phyloP scores from a whole-genome alignment of 192 early-diverging fungal species.

The Podila minutissima region DNA sequence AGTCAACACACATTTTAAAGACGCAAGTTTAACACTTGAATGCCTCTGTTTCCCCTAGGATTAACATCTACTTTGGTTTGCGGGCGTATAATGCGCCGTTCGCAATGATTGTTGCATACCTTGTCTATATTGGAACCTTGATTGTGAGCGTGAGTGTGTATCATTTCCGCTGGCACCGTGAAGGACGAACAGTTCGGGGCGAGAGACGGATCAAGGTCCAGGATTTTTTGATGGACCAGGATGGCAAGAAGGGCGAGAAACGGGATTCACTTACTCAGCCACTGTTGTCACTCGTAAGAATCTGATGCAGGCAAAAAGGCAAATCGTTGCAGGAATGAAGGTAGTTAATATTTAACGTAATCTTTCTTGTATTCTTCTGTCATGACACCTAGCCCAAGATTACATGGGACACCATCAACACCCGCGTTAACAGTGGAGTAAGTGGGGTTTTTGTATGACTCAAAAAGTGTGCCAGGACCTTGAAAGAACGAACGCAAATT shows the following conservation, averaged over 20 bases:
- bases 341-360: no score
- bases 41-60: not conserved
- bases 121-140: not conserved
- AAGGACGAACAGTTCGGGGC: not conserved
- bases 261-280: no score
- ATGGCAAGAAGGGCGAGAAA: not conserved
- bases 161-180: not conserved
- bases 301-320: no score
- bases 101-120: not conserved
- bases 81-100: not conserved
- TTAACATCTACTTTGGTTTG: conserved; percentile 1
- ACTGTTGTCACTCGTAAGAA: no score
- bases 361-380: no score
- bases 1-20: no score
- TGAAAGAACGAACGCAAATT: no score
- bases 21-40: no score
- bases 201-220: not conserved
- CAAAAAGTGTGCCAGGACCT: not conserved
- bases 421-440: conserved; percentile 17
- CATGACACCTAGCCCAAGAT: not conserved
- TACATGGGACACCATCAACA: conserved; percentile 5
- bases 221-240: not conserved
- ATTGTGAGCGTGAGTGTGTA: not conserved
- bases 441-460: not conserved
- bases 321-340: no score